Evolutionary conservation across 305 asterid species (phyloP), one percentile per base, ranked within the genome.

Genomic region (Caryopteris hybrid): DNA sequence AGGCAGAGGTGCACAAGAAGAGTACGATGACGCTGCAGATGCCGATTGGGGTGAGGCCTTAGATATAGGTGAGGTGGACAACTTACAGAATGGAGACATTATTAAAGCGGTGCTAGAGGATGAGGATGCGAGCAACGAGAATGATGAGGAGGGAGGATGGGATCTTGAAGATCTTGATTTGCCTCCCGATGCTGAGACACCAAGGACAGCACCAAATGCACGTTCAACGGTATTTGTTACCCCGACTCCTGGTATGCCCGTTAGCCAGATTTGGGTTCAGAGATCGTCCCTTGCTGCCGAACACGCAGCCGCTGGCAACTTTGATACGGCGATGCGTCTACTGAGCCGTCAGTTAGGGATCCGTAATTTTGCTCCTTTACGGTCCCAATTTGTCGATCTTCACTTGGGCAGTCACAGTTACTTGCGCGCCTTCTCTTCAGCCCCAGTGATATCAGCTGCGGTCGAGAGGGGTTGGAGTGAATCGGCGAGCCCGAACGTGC

Each of bases 211-310:
- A 63, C 17, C 78, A 8, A 72, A 75, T 48, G 71, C 83, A 17
- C 90, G 88, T 6, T 80, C 94, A 48, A 64, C 86, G 38, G 71
- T 85, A 13, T 87, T 89, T 41, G 75, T 84, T 13, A 64, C 85
- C 39, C 96, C 96, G 20, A 80, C 85, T n/a, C 84, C 83, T 34
- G 95, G 95, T 56, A 85, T 89, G 95, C 89, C 92, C 6, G 96
- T 89, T 23, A 79, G 86, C 82, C 96, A 89, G 80, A 87, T 89
- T 67, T 89, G 96, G 96, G 86, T 78, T 61, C 96, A 89, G 76
- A 81, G 76, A 64, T 89, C 96, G 8, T 79, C 92, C 52, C 85
- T 89, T 18, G 95, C 96, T 29, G 92, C 96, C 50, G 96, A 89
- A 50, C 95, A 89, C 5, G 95, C 87, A 21, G 95, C 96, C 56